Evolutionary conservation across 31 red algal species (phyloP).

Genomic region (Asparagopsis taxiformis): DNA sequence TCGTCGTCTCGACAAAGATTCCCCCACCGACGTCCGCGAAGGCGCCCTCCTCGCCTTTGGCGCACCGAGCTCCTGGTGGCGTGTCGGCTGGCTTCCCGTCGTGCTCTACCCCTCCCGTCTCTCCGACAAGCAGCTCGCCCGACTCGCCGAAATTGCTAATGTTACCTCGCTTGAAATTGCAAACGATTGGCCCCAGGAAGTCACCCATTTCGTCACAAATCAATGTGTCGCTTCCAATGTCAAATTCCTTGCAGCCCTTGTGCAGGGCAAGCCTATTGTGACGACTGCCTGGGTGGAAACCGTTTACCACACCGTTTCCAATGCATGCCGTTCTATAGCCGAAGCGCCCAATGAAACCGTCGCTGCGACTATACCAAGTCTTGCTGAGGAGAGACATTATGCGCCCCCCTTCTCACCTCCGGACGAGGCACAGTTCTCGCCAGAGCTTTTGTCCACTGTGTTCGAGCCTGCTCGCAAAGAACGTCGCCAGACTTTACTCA

Average conservation of each 20-base stretch:
- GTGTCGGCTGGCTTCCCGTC: conserved; percentile 25
- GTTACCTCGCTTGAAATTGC: conserved; percentile 25
- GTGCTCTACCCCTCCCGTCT: conserved; percentile 23
- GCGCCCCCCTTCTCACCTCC: conserved; percentile 29
- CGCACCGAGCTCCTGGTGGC: conserved; percentile 56
- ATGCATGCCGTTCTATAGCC: conserved; percentile 18
- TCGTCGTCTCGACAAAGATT: conserved; percentile 47
- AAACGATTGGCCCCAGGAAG: conserved; percentile 18
- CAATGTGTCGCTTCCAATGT: conserved; percentile 16
- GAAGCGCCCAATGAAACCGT: conserved; percentile 22
- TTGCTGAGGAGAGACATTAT: conserved; percentile 29
- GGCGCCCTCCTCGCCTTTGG: conserved; percentile 60
- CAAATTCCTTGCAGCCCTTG: conserved; percentile 34
- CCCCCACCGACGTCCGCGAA: conserved; percentile 38
- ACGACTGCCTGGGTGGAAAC: conserved; percentile 47
- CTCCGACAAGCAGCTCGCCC: neutral
- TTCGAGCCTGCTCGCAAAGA: conserved; percentile 12
- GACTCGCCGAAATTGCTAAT: conserved; percentile 23
- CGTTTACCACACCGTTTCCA: conserved; percentile 17
- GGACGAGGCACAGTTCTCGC: conserved; percentile 5
- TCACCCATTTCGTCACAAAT: conserved; percentile 51
- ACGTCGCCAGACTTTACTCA: conserved; percentile 34
- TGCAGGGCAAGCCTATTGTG: conserved; percentile 34
- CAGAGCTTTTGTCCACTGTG: conserved; percentile 18
- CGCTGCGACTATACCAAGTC: neutral